phyloP scores from a whole-genome alignment of 2,329 filamentous ascomycete species.

The Colletotrichum acutatum region DNA sequence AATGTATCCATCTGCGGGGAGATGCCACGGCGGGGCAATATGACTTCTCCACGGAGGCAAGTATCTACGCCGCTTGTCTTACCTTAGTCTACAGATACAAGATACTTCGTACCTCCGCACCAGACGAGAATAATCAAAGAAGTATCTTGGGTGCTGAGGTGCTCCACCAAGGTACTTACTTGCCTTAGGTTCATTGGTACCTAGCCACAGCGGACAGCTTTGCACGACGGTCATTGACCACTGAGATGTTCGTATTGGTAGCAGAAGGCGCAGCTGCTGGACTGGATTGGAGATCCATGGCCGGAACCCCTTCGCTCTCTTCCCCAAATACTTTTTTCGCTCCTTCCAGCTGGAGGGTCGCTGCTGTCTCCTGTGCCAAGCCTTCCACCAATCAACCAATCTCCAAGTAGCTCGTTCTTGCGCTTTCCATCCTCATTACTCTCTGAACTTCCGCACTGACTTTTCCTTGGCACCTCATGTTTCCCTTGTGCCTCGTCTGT shows the following conservation, averaged over 20 bases:
- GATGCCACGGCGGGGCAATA: not conserved
- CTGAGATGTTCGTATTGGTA: not conserved
- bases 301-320: not conserved
- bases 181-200: not conserved
- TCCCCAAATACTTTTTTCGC: not conserved
- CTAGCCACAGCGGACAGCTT: not conserved
- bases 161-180: too few relatives aligned
- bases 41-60: too few relatives aligned
- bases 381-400: not conserved
- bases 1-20: not conserved
- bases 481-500: not conserved
- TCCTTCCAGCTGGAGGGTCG: not conserved
- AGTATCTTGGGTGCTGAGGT: too few relatives aligned
- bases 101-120: too few relatives aligned
- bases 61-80: too few relatives aligned
- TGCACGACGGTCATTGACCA: not conserved
- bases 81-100: too few relatives aligned
- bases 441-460: not conserved
- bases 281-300: not conserved
- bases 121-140: too few relatives aligned
- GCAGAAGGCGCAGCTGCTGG: not conserved
- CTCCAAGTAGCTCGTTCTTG: not conserved
- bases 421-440: not conserved
- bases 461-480: constrained; percentile 15
- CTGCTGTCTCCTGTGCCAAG: not conserved